Conservation (phyloP, 305 asterid species). For the Fraxinus platypoda region DNA sequence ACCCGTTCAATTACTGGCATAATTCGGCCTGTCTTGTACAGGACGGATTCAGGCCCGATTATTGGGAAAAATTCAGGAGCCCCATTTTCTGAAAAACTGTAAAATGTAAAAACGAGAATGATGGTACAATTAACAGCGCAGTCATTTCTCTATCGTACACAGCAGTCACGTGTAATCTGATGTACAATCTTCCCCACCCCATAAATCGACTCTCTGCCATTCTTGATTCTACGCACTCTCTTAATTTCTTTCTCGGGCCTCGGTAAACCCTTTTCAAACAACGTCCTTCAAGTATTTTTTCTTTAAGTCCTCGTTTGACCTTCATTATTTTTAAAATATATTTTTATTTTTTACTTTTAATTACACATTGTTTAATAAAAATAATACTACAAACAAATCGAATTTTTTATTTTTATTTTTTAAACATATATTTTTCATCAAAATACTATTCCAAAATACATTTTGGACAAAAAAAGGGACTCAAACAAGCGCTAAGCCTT, state of each 20-base stretch:
- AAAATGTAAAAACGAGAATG: neutral
- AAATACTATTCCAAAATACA: too few relatives aligned
- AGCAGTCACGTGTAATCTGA: slow-evolving; percentile 55
- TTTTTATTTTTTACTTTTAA: too few relatives aligned
- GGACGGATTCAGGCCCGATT: neutral
- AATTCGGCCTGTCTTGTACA: neutral
- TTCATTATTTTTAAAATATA: too few relatives aligned
- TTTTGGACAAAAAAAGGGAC: too few relatives aligned
- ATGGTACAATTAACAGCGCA: slow-evolving; percentile 16
- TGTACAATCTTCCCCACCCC: slow-evolving; percentile 26
- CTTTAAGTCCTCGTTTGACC: neutral
- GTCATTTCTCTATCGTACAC: slow-evolving; percentile 5
- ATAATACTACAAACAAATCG: too few relatives aligned
- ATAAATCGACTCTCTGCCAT: neutral
- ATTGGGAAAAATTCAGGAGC: neutral
- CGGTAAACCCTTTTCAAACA: neutral
- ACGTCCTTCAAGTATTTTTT: neutral
- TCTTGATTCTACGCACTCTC: neutral
- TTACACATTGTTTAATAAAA: too few relatives aligned
- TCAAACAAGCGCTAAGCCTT: neutral
- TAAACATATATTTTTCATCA: too few relatives aligned
- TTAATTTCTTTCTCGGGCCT: neutral
- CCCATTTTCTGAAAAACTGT: neutral
- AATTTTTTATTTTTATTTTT: too few relatives aligned
- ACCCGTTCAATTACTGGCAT: neutral